Evolutionary conservation across 2,329 filamentous ascomycete species (phyloP).

Genomic region (Cyphellophora europaea): DNA sequence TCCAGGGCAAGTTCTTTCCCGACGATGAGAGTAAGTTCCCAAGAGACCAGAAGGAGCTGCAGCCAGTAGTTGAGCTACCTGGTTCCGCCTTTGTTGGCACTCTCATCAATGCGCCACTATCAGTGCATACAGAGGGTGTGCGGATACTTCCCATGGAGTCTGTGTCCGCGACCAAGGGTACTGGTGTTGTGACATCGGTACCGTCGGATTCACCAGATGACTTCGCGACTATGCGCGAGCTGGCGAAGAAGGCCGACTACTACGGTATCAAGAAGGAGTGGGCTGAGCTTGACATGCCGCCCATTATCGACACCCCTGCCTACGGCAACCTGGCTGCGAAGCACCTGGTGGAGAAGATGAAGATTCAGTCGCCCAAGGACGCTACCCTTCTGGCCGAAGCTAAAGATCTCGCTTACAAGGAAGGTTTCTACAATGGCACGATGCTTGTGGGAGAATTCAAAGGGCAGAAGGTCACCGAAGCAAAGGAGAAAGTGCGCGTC

Average conservation of each 20-base stretch:
- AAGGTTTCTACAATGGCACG: conserved; percentile 90
- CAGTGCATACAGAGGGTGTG: conserved; percentile 71
- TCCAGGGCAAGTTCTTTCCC: conserved; percentile 70
- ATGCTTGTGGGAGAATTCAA: conserved; percentile 83
- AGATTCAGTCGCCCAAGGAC: conserved; percentile 96
- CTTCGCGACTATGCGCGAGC: conserved; percentile 77
- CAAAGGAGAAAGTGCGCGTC: conserved; percentile 75
- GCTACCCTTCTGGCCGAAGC: conserved; percentile 81
- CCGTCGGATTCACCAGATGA: conserved; percentile 95
- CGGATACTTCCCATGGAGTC: conserved; percentile 92
- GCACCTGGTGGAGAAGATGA: conserved; percentile 78
- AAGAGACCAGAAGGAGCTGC: conserved; percentile 58
- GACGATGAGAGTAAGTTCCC: conserved; percentile 33
- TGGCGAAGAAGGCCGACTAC: conserved; percentile 91
- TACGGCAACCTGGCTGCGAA: conserved; percentile 81
- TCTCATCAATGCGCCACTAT: conserved; percentile 81
- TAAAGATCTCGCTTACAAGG: conserved; percentile 94
- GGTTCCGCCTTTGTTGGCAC: conserved; percentile 80
- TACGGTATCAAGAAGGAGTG: conserved; percentile 96
- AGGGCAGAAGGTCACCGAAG: conserved; percentile 75
- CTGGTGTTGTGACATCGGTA: conserved; percentile 90
- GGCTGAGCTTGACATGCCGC: conserved; percentile 81
- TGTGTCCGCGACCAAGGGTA: conserved; percentile 86
- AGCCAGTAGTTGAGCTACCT: conserved; percentile 63
- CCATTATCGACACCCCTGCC: conserved; percentile 79